A percentile compares a stretch with the other conserved stretches of the same genome.
These are phyloP conservation scores for Urtica urens DNA, from an alignment of 306 rosid genomes.

Conservation along the genomic window DNA sequence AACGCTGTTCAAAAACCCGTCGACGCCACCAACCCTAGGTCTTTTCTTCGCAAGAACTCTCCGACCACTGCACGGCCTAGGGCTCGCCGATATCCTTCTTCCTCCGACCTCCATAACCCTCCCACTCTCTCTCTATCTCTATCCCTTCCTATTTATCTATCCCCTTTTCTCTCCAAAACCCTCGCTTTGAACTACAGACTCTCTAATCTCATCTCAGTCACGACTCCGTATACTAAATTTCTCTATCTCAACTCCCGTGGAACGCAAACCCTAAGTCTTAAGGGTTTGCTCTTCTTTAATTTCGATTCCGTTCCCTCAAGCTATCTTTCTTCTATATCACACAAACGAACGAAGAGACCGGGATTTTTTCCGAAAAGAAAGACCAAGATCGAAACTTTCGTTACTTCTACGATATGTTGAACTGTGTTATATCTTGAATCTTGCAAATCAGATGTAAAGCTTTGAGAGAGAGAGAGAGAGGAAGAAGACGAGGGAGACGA, in stretches of 20 bases:
- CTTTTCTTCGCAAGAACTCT: constrained; percentile 65
- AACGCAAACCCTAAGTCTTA: constrained; percentile 17
- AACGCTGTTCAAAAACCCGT: constrained; percentile 39
- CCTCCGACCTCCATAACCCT: constrained; percentile 55
- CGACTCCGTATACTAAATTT: neutral
- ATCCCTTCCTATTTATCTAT: neutral
- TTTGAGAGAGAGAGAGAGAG: neutral
- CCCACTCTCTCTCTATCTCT: constrained; percentile 5
- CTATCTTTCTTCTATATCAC: neutral
- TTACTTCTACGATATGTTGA: neutral
- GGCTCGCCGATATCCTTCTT: constrained; percentile 56
- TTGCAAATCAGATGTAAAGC: neutral
- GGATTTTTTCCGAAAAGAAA: neutral
- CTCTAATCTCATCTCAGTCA: neutral
- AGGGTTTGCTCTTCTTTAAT: neutral
- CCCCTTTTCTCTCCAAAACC: neutral
- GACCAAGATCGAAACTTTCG: neutral
- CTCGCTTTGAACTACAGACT: constrained; percentile 1
- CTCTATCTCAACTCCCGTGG: neutral
- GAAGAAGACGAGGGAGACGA: neutral
- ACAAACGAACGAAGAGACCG: neutral
- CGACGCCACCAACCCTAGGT: constrained; percentile 25
- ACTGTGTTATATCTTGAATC: neutral
- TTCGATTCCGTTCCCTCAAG: too few relatives aligned
- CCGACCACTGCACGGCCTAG: constrained; percentile 50